A percentile compares a stretch with the other conserved stretches of the same genome.
Evolutionary conservation across 768 basidiomycete species (phyloP).

Genomic region (Dentipellis fragilis): DNA sequence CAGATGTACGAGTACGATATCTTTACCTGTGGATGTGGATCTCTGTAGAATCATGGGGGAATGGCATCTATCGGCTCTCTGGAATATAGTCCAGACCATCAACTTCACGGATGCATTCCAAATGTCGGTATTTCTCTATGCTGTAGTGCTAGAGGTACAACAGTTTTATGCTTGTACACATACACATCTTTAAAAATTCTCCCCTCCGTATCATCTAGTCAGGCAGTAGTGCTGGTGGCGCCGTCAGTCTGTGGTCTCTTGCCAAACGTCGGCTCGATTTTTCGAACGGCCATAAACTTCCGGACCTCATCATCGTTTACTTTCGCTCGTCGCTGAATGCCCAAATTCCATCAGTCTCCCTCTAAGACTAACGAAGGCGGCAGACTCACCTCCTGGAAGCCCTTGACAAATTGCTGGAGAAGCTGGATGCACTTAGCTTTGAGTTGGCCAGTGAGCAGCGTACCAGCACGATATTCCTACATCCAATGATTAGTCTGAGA

Average conservation of each 20-base stretch:
- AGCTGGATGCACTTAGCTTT: slow-evolving; percentile 81
- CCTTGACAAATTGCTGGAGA: slow-evolving; percentile 72
- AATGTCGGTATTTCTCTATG: not conserved
- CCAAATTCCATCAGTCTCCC: slow-evolving; percentile 3
- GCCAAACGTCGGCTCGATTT: slow-evolving; percentile 53
- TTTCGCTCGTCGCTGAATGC: slow-evolving; percentile 57
- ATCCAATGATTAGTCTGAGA: not conserved
- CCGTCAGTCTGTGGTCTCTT: slow-evolving; percentile 18
- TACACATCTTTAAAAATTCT: not conserved
- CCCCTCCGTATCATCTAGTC: not conserved
- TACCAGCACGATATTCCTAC: slow-evolving; percentile 88
- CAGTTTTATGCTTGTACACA: not conserved
- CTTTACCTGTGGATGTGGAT: not conserved
- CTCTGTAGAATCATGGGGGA: no score
- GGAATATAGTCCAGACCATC: no score
- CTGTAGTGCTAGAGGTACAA: not conserved
- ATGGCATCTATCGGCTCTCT: not conserved
- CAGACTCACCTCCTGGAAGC: slow-evolving; percentile 68
- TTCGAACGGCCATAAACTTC: slow-evolving; percentile 68
- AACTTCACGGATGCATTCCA: not conserved
- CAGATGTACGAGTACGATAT: not conserved
- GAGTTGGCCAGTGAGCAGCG: slow-evolving; percentile 80
- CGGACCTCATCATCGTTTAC: slow-evolving; percentile 71
- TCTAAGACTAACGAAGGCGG: not conserved
- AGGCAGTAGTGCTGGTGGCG: not conserved